phyloP scores from a whole-genome alignment of 257 asterid genomes.

The Sherardia arvensis region DNA sequence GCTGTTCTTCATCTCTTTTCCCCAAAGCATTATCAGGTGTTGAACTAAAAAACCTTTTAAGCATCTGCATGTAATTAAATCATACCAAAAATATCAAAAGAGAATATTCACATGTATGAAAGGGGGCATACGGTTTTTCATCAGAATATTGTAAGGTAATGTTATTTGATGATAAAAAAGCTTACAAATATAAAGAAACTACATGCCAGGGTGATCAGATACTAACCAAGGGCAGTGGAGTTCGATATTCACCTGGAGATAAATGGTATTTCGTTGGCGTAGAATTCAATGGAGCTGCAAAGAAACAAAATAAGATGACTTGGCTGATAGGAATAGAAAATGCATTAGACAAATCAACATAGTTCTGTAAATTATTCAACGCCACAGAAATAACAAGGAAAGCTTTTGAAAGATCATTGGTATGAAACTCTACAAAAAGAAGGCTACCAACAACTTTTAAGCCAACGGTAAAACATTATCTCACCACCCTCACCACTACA shows the following conservation, averaged over 20 bases:
- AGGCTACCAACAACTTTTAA: not conserved
- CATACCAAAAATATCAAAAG: not conserved
- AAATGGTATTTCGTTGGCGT: conserved; percentile 6
- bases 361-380: not conserved
- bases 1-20: conserved; percentile 20
- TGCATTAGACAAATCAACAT: not conserved
- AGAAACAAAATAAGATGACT: not conserved
- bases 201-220: not conserved
- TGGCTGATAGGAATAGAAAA: not conserved
- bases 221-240: conserved; percentile 21
- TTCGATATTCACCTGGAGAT: conserved; percentile 4
- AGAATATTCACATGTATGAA: not conserved
- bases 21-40: conserved; percentile 16
- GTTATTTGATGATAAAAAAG: not conserved
- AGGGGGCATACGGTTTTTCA: not conserved
- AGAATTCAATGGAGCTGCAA: conserved; percentile 20
- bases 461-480: not conserved
- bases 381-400: not conserved
- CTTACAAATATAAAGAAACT: not conserved
- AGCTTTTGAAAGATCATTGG: not conserved
- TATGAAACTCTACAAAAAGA: not conserved
- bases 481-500: not conserved
- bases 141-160: not conserved
- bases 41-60: conserved; percentile 16
- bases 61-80: conserved; percentile 20